These are phyloP conservation scores for Tulasnella sp. DNA, from an alignment of 768 basidiomycete species.

Conservation along the genomic window DNA sequence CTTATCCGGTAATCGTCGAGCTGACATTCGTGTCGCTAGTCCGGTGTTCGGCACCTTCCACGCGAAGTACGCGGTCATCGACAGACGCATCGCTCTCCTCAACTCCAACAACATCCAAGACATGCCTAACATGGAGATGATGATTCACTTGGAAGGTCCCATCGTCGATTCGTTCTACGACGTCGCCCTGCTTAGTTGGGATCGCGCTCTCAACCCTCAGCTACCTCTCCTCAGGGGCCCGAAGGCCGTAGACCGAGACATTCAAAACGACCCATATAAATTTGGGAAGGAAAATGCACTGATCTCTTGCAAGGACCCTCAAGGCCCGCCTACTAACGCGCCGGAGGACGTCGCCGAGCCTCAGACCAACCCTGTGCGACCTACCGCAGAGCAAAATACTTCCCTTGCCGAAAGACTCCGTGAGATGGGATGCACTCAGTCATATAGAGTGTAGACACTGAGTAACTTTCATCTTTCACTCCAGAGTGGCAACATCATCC, in stretches of 20 bases:
- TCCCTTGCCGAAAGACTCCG: not conserved
- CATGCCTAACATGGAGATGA: slow-evolving; percentile 44
- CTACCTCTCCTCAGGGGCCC: not conserved
- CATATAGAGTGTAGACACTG: not conserved
- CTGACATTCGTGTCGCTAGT: slow-evolving; percentile 26
- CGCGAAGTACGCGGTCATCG: slow-evolving; percentile 57
- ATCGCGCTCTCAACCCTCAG: slow-evolving; percentile 35
- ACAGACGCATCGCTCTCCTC: slow-evolving; percentile 52
- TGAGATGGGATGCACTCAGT: not conserved
- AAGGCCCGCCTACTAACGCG: not conserved
- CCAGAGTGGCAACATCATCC: not conserved
- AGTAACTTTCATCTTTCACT: not conserved
- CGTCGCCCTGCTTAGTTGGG: slow-evolving; percentile 53
- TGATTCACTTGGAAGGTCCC: slow-evolving; percentile 58
- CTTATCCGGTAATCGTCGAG: not conserved
- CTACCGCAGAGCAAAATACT: not conserved
- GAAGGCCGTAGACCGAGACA: not conserved
- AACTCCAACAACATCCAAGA: slow-evolving; percentile 60
- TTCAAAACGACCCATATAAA: slow-evolving; percentile 27
- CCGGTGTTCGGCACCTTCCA: slow-evolving; percentile 58
- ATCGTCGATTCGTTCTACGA: slow-evolving; percentile 62
- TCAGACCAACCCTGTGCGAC: not conserved
- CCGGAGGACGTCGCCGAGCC: not conserved
- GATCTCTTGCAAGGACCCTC: slow-evolving; percentile 20
- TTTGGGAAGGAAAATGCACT: slow-evolving; percentile 33